Conservation (phyloP, 805 yeast genomes). For the Myxozyma kluyveri region DNA sequence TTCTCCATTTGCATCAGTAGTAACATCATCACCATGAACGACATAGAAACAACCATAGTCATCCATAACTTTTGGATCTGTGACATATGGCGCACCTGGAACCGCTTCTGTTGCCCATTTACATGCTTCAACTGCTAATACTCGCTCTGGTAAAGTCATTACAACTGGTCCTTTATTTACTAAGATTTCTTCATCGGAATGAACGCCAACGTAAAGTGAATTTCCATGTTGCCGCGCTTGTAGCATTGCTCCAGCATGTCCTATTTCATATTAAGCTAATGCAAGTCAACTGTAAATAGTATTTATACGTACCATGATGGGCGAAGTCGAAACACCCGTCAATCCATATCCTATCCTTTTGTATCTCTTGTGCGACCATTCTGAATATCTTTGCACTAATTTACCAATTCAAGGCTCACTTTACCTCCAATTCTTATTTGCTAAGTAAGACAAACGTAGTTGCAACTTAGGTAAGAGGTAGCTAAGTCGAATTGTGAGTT, state of each 20-base stretch:
- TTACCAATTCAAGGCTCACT: no score
- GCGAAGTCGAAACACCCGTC: conserved; percentile 98
- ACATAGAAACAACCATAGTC: conserved; percentile 75
- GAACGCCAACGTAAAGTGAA: conserved; percentile 82
- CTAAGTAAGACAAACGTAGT: no score
- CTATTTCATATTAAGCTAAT: conserved; percentile 30
- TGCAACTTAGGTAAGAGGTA: no score
- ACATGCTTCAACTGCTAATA: conserved; percentile 82
- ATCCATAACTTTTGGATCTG: conserved; percentile 78
- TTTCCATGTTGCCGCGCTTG: conserved; percentile 85
- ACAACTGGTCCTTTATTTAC: conserved; percentile 91
- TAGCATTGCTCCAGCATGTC: conserved; percentile 91
- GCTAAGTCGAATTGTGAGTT: no score
- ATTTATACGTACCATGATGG: conserved; percentile 68
- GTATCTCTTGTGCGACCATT: not conserved
- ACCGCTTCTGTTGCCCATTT: conserved; percentile 79
- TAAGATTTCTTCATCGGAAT: conserved; percentile 81
- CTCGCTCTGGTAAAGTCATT: conserved; percentile 75
- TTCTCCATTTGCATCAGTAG: conserved; percentile 92
- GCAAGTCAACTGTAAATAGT: not conserved
- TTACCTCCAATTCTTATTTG: no score
- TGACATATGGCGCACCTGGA: conserved; percentile 87
- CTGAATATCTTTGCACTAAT: no score
- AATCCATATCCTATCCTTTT: conserved; percentile 69
- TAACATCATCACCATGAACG: conserved; percentile 98